Evolutionary conservation across 495 filamentous ascomycete species (phyloP), one percentile per base, ranked within the genome.

Genomic region (Usnea hakonensis): DNA sequence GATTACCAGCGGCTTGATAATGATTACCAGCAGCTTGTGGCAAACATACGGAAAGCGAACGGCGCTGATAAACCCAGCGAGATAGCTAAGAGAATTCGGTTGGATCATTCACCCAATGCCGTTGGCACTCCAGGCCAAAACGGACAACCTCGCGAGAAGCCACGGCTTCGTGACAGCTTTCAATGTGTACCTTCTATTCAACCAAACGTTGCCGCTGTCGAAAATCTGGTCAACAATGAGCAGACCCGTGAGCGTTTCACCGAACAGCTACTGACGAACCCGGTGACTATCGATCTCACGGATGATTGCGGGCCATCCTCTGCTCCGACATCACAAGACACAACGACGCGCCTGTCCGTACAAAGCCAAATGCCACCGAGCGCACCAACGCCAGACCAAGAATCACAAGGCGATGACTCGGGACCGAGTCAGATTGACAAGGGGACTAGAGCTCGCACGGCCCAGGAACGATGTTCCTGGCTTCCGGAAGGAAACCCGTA

Each of bases 221-320:
- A 10, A 32, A 9, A 26, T 14, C 3, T 52, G 48, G 21, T 2
- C 13, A 32, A 14, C 48, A 28, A 30, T 19, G 23, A 7, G 8
- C 14, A 32, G 16, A 57, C 11, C 14, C 8, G 2, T 4, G 11
- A 32, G 2, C 36, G 23, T n/a, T 23, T 16, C 14, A 19, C 13
- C 6, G 21, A 36, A 30, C 33, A 57, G 13, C 14, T 52, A 32
- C 28, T 30, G 9, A 37, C n/a, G 33, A n/a, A 56, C 8, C n/a
- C 33, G 14, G 35, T 56, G n/a, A 37, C 54, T 17, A 36, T 56
- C 33, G 35, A 56, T 40, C 35, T 56, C n/a, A 56, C 54, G 14
- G 33, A 38, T 7, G 54, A 36, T 14, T 56, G 33, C 5, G 19
- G 21, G 9, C 35, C 36, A 38, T 28, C 55, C 26, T 41, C 26